Evolutionary conservation across 176 grass and related monocot species (phyloP), one percentile per base, ranked within the genome.

Genomic region (Ampelocalamus luodianensis): DNA sequence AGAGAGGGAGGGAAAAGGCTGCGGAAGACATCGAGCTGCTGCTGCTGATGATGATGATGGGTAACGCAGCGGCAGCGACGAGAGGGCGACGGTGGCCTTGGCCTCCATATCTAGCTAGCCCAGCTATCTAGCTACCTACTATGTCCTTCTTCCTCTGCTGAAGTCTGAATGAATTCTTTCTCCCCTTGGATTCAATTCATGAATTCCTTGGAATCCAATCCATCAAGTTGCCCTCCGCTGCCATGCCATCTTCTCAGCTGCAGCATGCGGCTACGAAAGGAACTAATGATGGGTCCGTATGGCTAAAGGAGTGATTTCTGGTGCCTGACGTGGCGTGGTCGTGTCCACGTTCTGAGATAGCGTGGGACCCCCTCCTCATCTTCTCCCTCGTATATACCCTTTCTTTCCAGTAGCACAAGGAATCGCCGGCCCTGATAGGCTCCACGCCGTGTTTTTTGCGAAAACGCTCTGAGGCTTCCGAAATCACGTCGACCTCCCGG

Each of bases 251-350:
- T 24, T 11, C 58, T 23, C 56, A 12, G 10, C 53, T 43, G 37
- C 22, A 18, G 15, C 55, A 4, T 0, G 38, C 23, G 23, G 16
- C 20, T n/a, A 55, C 3, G 24, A 10, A 49, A 49, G 3, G 13
- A 46, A 46, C 45, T 1, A 48, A 48, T 48, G 45, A 13, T 48
- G 3, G 11, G 45, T 43, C 7, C 39, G 44, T 45, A 10, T 48
- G 45, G 14, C 12, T 14, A 12, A 14, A 48, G 45, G 70, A 9
- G 23, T 10, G 36, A 70, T 71, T 8, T 50, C 59, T 34, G 50
- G 66, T 55, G 36, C 55, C 55, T 56, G 44, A 83, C 56, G 80
- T 88, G 87, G 87, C 87, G 18, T 64, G 4, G 4, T 18, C 65
- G 7, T 22, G 74, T 79, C 65, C 87, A 22, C 80, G 5, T 0